Evolutionary conservation across 495 filamentous ascomycete genomes (phyloP).

Genomic region (Hypoxylon lienhwacheense): DNA sequence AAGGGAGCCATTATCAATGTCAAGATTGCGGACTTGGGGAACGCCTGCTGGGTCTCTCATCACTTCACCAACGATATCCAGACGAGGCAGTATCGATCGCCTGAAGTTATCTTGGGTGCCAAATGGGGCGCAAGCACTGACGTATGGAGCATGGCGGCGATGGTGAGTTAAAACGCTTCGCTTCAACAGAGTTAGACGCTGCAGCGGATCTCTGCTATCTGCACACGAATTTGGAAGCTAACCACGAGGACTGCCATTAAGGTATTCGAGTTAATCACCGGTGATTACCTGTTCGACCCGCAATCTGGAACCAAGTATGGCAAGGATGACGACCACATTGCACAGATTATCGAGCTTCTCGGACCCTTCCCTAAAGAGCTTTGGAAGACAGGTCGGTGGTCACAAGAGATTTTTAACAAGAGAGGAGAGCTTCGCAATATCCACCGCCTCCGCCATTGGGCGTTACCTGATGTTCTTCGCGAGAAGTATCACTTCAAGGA

Average conservation of each 20-base stretch:
- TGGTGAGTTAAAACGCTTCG: slow-evolving; percentile 63
- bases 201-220: neutral
- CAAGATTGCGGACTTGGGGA: slow-evolving; percentile 98
- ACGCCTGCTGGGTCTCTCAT: slow-evolving; percentile 97
- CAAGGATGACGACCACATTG: slow-evolving; percentile 99
- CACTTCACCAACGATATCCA: slow-evolving; percentile 99
- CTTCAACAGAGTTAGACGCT: neutral
- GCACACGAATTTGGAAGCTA: neutral
- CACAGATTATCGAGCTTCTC: slow-evolving; percentile 97
- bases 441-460: slow-evolving; percentile 95
- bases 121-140: slow-evolving; percentile 99
- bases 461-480: slow-evolving; percentile 85
- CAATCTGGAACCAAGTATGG: slow-evolving; percentile 99
- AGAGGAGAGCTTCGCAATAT: slow-evolving; percentile 98
- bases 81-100: slow-evolving; percentile 94
- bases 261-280: slow-evolving; percentile 97
- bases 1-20: slow-evolving; percentile 81
- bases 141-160: slow-evolving; percentile 99
- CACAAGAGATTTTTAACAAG: slow-evolving; percentile 97
- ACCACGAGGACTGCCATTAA: slow-evolving; percentile 41
- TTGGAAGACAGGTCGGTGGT: slow-evolving; percentile 92
- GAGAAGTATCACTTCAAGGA: slow-evolving; percentile 96
- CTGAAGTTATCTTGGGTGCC: slow-evolving; percentile 92
- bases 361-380: slow-evolving; percentile 91
- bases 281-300: slow-evolving; percentile 98